Percentiles rank a stretch among this genome's conserved stretches.
Evolutionary conservation across 768 basidiomycete genomes (phyloP).

Genomic region (Amylocystis lapponica): DNA sequence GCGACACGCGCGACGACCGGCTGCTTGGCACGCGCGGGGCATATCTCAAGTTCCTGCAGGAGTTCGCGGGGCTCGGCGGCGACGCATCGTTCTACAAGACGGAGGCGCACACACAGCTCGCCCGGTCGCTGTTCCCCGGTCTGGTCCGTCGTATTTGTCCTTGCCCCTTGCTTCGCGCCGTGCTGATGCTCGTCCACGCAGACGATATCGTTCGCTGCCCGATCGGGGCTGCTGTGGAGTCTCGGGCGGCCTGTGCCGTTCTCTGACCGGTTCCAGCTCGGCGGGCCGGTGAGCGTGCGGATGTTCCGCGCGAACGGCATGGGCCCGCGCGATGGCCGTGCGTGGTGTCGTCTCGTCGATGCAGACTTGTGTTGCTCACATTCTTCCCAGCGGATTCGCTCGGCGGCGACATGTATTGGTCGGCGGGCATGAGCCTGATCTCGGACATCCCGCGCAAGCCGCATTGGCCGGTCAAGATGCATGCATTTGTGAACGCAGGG

Average conservation of each 20-base stretch:
- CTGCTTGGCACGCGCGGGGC: constrained; percentile 58
- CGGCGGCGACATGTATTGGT: constrained; percentile 81
- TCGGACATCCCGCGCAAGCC: constrained; percentile 65
- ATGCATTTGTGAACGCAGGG: constrained; percentile 79
- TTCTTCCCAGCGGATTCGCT: constrained; percentile 67
- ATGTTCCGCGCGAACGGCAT: constrained; percentile 71
- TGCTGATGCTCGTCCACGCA: constrained; percentile 27
- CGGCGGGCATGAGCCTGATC: constrained; percentile 69
- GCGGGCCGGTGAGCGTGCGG: constrained; percentile 83
- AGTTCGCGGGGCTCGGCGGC: constrained; percentile 78
- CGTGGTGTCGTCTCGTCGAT: constrained; percentile 17
- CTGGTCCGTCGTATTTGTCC: constrained; percentile 39
- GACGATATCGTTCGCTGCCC: constrained; percentile 71
- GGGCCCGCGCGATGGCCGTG: constrained; percentile 73
- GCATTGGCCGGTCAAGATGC: constrained; percentile 83
- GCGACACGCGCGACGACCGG: constrained; percentile 72
- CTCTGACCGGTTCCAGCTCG: constrained; percentile 87
- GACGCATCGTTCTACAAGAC: constrained; percentile 73
- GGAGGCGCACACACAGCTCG: constrained; percentile 59
- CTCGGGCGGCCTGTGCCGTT: constrained; percentile 53
- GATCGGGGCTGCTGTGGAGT: constrained; percentile 66
- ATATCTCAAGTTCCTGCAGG: constrained; percentile 57
- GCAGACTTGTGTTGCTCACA: background rate
- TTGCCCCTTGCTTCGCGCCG: too few species aligned
- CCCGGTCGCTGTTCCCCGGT: constrained; percentile 51